Evolutionary conservation across 768 basidiomycete genomes (phyloP).

Genomic region (Pleurotus platypus): DNA sequence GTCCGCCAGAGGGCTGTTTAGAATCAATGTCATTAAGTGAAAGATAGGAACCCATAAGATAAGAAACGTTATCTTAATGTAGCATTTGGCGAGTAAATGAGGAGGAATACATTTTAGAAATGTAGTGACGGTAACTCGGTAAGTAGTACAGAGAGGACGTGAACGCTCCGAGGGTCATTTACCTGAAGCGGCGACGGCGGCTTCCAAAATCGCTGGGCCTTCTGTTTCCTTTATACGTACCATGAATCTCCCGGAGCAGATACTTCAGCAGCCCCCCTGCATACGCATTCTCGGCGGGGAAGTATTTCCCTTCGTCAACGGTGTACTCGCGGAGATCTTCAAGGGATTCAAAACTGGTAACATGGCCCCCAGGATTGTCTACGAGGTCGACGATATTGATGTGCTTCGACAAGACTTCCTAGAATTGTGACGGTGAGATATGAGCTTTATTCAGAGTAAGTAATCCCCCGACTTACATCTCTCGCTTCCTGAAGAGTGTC

Average conservation of each 20-base stretch:
- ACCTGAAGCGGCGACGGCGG: background rate
- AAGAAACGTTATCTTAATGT: too few relatives aligned
- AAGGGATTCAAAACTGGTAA: slow-evolving; percentile 21
- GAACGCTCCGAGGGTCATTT: too few relatives aligned
- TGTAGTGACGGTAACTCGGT: too few relatives aligned
- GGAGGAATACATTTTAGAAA: too few relatives aligned
- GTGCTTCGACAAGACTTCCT: slow-evolving; percentile 25
- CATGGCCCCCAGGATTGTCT: slow-evolving; percentile 13
- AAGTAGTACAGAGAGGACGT: too few relatives aligned
- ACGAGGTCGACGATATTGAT: slow-evolving; percentile 39
- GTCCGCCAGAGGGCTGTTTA: too few relatives aligned
- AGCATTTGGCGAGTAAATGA: too few relatives aligned
- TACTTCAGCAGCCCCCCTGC: slow-evolving; percentile 27
- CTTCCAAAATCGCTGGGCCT: background rate
- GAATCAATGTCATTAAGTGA: too few relatives aligned
- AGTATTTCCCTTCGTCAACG: slow-evolving; percentile 17
- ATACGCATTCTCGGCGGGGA: slow-evolving; percentile 25
- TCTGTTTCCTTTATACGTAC: background rate
- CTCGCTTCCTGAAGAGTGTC: slow-evolving; percentile 20
- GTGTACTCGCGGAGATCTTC: slow-evolving; percentile 29
- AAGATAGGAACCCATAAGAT: too few relatives aligned
- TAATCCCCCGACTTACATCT: slow-evolving; percentile 16
- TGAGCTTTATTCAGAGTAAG: background rate
- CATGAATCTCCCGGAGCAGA: slow-evolving; percentile 25
- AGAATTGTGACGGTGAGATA: background rate